Evolutionary conservation across 1,284 basidiomycete genomes (phyloP).

Genomic region (Ceratorhiza oryzae-sativae): DNA sequence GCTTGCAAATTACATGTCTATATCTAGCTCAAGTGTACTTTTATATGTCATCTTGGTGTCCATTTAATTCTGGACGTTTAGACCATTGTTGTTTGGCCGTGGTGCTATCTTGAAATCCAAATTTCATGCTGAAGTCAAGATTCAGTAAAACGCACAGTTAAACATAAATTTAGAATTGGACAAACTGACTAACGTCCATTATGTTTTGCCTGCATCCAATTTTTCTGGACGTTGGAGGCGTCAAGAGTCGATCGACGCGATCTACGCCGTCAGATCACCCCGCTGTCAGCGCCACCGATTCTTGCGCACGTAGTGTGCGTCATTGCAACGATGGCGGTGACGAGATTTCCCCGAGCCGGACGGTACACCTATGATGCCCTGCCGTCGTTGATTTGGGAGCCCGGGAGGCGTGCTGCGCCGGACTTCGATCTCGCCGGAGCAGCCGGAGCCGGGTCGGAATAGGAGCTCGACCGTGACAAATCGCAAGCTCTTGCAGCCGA

Average conservation of each 20-base stretch:
- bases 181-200: too few species aligned
- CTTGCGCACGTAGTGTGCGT: background rate
- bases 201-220: too few species aligned
- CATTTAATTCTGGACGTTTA: too few species aligned
- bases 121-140: too few species aligned
- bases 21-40: too few species aligned
- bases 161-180: too few species aligned
- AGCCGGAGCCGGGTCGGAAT: background rate
- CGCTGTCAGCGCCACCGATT: background rate
- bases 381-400: background rate
- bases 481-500: background rate
- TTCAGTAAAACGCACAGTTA: too few species aligned
- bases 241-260: background rate
- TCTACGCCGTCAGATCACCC: background rate
- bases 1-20: too few species aligned
- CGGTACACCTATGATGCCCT: background rate
- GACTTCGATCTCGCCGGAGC: conserved; percentile 4
- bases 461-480: conserved; percentile 3
- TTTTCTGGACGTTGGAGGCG: background rate
- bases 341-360: background rate
- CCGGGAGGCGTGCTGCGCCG: background rate
- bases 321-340: background rate
- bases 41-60: too few species aligned
- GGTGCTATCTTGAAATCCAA: too few species aligned
- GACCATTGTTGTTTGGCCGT: too few species aligned